Percentiles rank a stretch among this genome's conserved stretches.
phyloP scores from a whole-genome alignment of 1,139 yeast genomes.

The Suhomyces kunorum region DNA sequence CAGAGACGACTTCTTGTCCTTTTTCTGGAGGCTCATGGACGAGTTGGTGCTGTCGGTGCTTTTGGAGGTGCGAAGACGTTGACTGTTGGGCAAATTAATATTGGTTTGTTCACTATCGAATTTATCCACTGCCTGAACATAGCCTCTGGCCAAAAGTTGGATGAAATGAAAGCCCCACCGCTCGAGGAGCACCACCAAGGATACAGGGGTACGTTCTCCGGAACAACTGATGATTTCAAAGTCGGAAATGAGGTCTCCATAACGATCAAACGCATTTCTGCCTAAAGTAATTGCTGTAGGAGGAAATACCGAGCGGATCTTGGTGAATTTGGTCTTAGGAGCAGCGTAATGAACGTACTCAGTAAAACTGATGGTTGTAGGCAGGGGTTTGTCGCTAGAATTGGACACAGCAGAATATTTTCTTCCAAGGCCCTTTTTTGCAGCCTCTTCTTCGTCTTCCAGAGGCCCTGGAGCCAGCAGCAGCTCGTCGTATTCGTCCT shows the following conservation, averaged over 20 bases:
- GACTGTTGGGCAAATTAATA: not conserved
- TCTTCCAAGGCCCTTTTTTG: slow-evolving; percentile 14
- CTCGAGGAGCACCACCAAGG: slow-evolving; percentile 58
- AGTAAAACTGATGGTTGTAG: slow-evolving; percentile 48
- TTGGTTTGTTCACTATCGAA: slow-evolving; percentile 38
- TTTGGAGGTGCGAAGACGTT: slow-evolving; percentile 9
- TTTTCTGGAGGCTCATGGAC: slow-evolving; percentile 3
- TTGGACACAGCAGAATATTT: slow-evolving; percentile 22
- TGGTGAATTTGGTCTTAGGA: slow-evolving; percentile 64
- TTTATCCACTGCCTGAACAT: slow-evolving; percentile 56
- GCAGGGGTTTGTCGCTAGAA: slow-evolving; percentile 16
- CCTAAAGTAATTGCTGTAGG: slow-evolving; percentile 77
- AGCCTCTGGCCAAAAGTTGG: slow-evolving; percentile 59
- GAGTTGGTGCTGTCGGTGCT: slow-evolving; percentile 12
- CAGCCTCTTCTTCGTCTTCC: slow-evolving; percentile 13
- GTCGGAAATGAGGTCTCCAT: slow-evolving; percentile 64
- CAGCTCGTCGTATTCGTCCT: slow-evolving; percentile 22
- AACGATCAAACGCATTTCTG: slow-evolving; percentile 68
- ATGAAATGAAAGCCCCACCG: slow-evolving; percentile 78
- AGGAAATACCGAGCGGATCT: slow-evolving; percentile 68
- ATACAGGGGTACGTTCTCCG: slow-evolving; percentile 66
- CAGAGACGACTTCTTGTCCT: slow-evolving; percentile 6
- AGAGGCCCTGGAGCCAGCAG: slow-evolving; percentile 12
- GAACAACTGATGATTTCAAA: slow-evolving; percentile 68
- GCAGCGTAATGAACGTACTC: slow-evolving; percentile 78